Conservation (phyloP, 1,284 basidiomycete species). For the Chalciporus sp. region DNA sequence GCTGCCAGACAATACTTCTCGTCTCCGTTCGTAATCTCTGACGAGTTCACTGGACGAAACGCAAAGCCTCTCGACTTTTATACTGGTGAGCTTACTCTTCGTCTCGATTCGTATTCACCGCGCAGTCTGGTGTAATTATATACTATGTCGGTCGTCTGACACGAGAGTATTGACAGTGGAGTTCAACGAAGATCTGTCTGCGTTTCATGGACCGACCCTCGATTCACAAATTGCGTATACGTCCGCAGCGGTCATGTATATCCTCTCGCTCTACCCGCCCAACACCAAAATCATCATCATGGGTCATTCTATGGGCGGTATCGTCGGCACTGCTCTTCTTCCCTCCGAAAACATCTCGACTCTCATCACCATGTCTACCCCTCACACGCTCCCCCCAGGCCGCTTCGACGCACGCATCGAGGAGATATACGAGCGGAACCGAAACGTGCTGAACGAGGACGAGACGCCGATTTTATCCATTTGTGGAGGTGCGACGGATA, state of each 20-base stretch:
- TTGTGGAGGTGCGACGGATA: slow-evolving; percentile 91
- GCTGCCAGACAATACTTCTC: slow-evolving; percentile 80
- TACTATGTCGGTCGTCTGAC: slow-evolving; percentile 3
- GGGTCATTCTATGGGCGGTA: slow-evolving; percentile 99
- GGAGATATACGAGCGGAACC: slow-evolving; percentile 61
- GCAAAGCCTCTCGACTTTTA: slow-evolving; percentile 80
- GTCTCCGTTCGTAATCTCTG: slow-evolving; percentile 51
- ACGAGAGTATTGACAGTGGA: slow-evolving; percentile 61
- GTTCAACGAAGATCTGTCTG: slow-evolving; percentile 97
- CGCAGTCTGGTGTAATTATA: not conserved
- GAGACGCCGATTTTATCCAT: slow-evolving; percentile 79
- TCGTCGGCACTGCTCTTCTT: slow-evolving; percentile 81
- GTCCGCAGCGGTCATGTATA: slow-evolving; percentile 71
- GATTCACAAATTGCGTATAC: slow-evolving; percentile 84
- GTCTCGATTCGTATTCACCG: too few relatives aligned
- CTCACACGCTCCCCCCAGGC: slow-evolving; percentile 87
- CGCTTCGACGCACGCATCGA: slow-evolving; percentile 85
- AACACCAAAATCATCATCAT: slow-evolving; percentile 73
- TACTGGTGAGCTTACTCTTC: slow-evolving; percentile 53
- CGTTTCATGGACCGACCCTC: slow-evolving; percentile 90
- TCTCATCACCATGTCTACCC: slow-evolving; percentile 94
- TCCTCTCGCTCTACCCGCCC: slow-evolving; percentile 75
- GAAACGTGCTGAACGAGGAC: slow-evolving; percentile 39
- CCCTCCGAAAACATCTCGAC: slow-evolving; percentile 68
- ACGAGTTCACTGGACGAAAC: slow-evolving; percentile 48